A percentile compares a stretch with the other conserved stretches of the same genome.
Evolutionary conservation across 83 land plant genomes (phyloP).

Genomic region (Picea abies): DNA sequence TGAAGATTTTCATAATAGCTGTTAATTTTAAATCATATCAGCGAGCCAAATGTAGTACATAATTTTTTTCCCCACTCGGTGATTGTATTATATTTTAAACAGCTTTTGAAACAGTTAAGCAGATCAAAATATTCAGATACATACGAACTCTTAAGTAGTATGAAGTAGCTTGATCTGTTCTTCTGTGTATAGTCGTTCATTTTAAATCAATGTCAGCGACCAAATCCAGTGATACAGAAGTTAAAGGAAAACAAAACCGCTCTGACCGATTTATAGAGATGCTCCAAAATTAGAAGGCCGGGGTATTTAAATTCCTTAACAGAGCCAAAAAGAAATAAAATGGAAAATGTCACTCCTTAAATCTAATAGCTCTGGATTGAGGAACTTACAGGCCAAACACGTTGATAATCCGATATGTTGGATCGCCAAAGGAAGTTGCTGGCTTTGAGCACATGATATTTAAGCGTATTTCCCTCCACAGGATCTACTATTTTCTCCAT

Average conservation of each 20-base stretch:
- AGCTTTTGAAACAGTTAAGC: too few relatives aligned
- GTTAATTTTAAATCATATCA: too few relatives aligned
- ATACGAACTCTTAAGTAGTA: too few relatives aligned
- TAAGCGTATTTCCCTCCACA: not conserved
- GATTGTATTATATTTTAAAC: too few relatives aligned
- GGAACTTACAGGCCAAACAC: constrained; percentile 58
- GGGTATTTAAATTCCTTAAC: not conserved
- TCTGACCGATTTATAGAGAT: not conserved
- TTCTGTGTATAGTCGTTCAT: too few relatives aligned
- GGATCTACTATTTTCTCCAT: constrained; percentile 7
- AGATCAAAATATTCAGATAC: too few relatives aligned
- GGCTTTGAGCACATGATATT: constrained; percentile 15
- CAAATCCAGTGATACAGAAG: not conserved
- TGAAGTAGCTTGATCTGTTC: too few relatives aligned
- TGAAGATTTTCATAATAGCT: not conserved
- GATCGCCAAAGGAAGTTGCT: constrained; percentile 48
- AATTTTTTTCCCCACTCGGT: too few relatives aligned
- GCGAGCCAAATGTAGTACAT: too few relatives aligned
- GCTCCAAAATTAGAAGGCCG: not conserved
- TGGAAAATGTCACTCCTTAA: not conserved
- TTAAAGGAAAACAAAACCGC: not conserved
- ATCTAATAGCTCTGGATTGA: not conserved
- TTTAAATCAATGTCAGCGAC: too few relatives aligned
- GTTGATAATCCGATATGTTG: constrained; percentile 41
- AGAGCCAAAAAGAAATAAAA: not conserved